phyloP scores from a whole-genome alignment of 1,284 basidiomycete genomes.

The Boletus sp. region DNA sequence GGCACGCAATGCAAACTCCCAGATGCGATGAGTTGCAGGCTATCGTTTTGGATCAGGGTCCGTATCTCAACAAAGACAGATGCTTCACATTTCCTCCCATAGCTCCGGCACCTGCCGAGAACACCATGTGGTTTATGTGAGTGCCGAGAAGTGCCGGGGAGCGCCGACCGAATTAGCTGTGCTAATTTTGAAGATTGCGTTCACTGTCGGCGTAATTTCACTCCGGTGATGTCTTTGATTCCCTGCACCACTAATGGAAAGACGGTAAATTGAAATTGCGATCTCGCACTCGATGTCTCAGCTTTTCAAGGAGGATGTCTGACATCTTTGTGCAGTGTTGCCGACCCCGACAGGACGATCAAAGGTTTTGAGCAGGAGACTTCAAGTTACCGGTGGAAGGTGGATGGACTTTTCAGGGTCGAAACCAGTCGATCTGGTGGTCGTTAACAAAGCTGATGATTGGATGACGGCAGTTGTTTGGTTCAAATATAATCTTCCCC shows the following conservation, averaged over 20 bases:
- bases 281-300: neutral
- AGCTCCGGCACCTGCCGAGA: neutral
- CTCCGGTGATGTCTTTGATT: neutral
- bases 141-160: neutral
- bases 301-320: neutral
- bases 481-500: constrained; percentile 15
- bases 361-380: too few species aligned
- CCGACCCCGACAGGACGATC: neutral
- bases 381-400: neutral
- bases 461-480: constrained; percentile 17
- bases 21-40: neutral
- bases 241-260: constrained; percentile 1
- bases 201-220: too few species aligned
- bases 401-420: neutral
- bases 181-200: neutral
- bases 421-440: neutral
- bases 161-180: neutral
- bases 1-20: neutral
- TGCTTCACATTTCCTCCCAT: too few species aligned
- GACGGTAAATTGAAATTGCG: neutral
- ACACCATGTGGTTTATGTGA: neutral
- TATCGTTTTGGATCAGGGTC: neutral
- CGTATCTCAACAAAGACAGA: too few species aligned
- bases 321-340: neutral
- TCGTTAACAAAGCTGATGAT: constrained; percentile 14